These are phyloP conservation scores for Begonia fuchsioides DNA, from an alignment of 306 rosid genomes.

Conservation along the genomic window DNA sequence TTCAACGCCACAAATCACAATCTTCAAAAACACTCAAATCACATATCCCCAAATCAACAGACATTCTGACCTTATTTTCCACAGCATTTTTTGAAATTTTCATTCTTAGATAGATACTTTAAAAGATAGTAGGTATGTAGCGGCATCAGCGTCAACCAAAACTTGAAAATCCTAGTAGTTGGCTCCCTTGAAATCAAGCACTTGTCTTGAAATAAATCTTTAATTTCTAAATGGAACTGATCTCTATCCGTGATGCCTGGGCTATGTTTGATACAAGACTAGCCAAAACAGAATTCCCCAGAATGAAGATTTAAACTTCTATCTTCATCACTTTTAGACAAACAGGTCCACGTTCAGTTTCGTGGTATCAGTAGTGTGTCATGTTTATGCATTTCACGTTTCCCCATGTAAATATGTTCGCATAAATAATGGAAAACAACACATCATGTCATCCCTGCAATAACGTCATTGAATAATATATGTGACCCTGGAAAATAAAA, in stretches of 20 bases:
- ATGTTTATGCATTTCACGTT: no score
- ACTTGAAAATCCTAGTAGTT: neutral
- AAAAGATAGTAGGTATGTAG: slow-evolving; percentile 12
- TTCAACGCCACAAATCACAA: slow-evolving; percentile 3
- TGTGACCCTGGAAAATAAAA: neutral
- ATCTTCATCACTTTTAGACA: no score
- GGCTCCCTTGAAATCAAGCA: no score
- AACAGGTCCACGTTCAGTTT: no score
- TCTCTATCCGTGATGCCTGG: no score
- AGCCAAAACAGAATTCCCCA: no score
- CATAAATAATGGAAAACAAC: neutral
- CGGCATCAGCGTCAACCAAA: slow-evolving; percentile 17
- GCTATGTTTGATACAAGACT: no score
- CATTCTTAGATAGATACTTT: neutral
- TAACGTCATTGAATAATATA: neutral
- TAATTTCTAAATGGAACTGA: neutral
- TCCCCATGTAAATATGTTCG: no score
- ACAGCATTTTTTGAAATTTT: neutral
- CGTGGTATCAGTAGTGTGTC: no score
- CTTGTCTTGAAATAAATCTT: neutral
- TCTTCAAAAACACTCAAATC: slow-evolving; percentile 17
- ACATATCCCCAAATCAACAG: neutral
- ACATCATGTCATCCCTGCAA: neutral
- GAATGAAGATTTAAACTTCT: no score
- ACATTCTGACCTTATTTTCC: no score